Conservation (phyloP, 2,329 filamentous ascomycete species). For the Setomelanomma holmii region DNA sequence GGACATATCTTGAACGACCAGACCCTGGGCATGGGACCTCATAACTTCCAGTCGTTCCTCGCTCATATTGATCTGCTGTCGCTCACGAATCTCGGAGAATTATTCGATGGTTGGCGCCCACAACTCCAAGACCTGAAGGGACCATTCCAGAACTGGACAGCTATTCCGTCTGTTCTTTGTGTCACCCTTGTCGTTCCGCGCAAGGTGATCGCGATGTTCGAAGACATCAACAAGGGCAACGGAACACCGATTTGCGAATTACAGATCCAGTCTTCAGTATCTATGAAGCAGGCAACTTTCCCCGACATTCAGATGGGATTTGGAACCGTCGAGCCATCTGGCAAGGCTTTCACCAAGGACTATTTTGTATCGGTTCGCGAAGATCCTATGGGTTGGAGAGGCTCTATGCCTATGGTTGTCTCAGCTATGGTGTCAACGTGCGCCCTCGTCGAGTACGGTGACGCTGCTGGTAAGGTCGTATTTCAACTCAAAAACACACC, state of each 20-base stretch:
- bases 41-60: slow-evolving; percentile 17
- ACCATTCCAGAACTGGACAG: slow-evolving; percentile 19
- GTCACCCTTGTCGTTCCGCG: slow-evolving; percentile 22
- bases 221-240: background rate
- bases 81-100: background rate
- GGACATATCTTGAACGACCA: slow-evolving; percentile 7
- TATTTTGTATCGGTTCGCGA: background rate
- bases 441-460: background rate
- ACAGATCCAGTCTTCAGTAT: background rate
- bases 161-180: slow-evolving; percentile 17
- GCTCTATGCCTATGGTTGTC: slow-evolving; percentile 15
- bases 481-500: slow-evolving; percentile 13
- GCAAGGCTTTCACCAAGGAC: background rate
- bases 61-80: slow-evolving; percentile 6
- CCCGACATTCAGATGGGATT: background rate
- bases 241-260: slow-evolving; percentile 14
- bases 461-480: background rate
- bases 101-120: background rate
- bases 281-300: background rate
- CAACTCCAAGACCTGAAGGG: background rate
- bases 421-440: slow-evolving; percentile 16
- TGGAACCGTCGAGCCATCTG: background rate
- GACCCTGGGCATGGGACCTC: slow-evolving; percentile 10
- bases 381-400: slow-evolving; percentile 6
- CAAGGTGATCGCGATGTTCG: slow-evolving; percentile 8